phyloP scores from a whole-genome alignment of 441 rosid species.

The Daphne laureola region DNA sequence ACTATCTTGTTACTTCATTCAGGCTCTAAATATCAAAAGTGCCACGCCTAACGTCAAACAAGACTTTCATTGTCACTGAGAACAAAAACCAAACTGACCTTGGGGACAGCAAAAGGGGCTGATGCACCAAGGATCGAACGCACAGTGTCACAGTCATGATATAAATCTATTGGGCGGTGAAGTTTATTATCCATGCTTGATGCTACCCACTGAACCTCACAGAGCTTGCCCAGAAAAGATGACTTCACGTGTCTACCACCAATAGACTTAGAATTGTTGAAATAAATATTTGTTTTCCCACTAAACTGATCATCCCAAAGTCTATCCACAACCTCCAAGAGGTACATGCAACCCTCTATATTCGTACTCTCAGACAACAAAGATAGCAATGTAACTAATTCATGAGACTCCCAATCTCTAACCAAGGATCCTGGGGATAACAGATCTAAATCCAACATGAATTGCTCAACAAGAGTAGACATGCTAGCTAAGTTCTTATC shows the following conservation, averaged over 20 bases:
- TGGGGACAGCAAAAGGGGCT: slow-evolving; percentile 88
- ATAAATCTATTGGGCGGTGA: slow-evolving; percentile 68
- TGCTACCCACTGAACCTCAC: slow-evolving; percentile 64
- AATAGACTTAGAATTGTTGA: slow-evolving; percentile 21
- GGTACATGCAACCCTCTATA: slow-evolving; percentile 52
- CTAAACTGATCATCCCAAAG: slow-evolving; percentile 68
- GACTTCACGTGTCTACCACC: slow-evolving; percentile 45
- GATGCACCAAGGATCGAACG: slow-evolving; percentile 64
- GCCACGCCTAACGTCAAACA: too few species aligned
- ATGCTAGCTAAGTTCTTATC: slow-evolving; percentile 53
- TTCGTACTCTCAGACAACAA: slow-evolving; percentile 34
- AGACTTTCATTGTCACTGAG: slow-evolving; percentile 1
- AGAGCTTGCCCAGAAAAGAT: slow-evolving; percentile 57
- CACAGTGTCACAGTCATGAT: slow-evolving; percentile 75
- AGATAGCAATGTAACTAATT: slow-evolving; percentile 52
- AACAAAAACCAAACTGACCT: slow-evolving; percentile 44
- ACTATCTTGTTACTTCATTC: too few species aligned
- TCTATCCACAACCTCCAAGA: slow-evolving; percentile 65
- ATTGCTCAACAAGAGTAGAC: slow-evolving; percentile 20
- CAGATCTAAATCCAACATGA: slow-evolving; percentile 24
- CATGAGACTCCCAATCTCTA: slow-evolving; percentile 89
- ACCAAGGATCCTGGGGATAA: slow-evolving; percentile 34
- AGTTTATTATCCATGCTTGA: slow-evolving; percentile 68
- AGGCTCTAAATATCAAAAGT: too few species aligned
- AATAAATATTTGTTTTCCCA: slow-evolving; percentile 46